Base-by-base conservation (phyloP, 805 yeast species). In the Spathaspora boniae region DNA sequence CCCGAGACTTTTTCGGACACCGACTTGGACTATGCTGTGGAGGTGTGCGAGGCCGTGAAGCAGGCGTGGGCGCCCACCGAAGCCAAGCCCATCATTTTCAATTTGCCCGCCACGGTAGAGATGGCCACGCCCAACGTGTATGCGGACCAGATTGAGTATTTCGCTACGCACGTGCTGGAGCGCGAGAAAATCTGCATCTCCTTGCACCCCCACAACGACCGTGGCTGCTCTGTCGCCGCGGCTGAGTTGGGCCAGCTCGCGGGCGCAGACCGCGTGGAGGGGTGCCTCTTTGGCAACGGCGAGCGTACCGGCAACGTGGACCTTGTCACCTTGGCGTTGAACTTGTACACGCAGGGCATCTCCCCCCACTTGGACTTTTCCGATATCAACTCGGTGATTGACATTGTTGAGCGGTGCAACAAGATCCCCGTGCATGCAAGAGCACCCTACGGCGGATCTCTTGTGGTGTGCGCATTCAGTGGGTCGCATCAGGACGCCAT, bases 401-500 rank as follows among this genome's bases (percentile, higher is more conserved):
- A 82, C 45, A 68, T 83, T 26, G 86, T 80, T 26, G 93, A 84
- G 58, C 76, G 76, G 49, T 82, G 89, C 66, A 84, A 85, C 60
- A 84, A 84, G 63, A 81, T 84, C 42, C 88, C 86, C 1, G 82
- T 85, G 14, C 84, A 77, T 38, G 77, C 82, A 40, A 76, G 93
- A 53, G 82, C 89, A 16, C 93, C 93, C 8, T 83, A 83, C 51
- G 89, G 89, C 38, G 93, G 93, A 23, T 80, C 83, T 36, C 70
- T 83, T 33, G 93, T 83, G 28, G 89, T 84, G 24, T 82, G 86
- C 60, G 93, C 93, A 2, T 84, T 84, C 61, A 73, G 82, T 34
- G 93, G 93, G 4, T 79, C 87, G n/a, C 93, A 84, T 58, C 93
- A 84, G 63, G 93, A 85, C 58, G 93, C 94, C 28, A 84, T 84